These are phyloP conservation scores for Larix kaempferi DNA, from an alignment of 75 land plant species.

Conservation along the genomic window DNA sequence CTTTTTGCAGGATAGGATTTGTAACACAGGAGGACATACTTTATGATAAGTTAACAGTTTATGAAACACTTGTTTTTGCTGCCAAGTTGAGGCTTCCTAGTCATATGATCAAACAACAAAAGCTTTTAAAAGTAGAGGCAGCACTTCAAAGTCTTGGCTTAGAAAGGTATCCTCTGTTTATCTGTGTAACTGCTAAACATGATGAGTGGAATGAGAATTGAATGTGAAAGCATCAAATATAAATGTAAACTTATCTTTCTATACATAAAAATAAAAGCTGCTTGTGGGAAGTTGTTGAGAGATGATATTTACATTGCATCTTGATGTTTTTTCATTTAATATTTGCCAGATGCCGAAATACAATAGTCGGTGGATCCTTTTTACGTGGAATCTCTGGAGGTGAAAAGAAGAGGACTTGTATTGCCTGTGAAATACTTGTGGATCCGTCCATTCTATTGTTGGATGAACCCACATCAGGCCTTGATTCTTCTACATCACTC, in stretches of 20 bases:
- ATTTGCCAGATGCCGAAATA: slow-evolving; percentile 25
- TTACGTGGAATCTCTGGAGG: slow-evolving; percentile 48
- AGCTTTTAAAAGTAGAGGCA: slow-evolving; percentile 21
- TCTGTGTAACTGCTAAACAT: not conserved
- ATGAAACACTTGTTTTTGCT: slow-evolving; percentile 31
- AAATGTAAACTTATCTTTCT: no score
- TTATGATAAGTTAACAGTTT: slow-evolving; percentile 31
- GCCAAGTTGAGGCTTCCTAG: slow-evolving; percentile 39
- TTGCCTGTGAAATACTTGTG: slow-evolving; percentile 46
- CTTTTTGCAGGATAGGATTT: slow-evolving; percentile 33
- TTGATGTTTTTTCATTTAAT: slow-evolving; percentile 6
- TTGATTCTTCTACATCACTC: slow-evolving; percentile 48
- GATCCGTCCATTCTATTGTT: slow-evolving; percentile 43
- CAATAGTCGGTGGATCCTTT: slow-evolving; percentile 43
- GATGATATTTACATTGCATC: no score
- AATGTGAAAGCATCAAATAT: no score
- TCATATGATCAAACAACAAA: slow-evolving; percentile 18
- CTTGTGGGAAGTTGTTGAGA: no score
- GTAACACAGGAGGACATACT: slow-evolving; percentile 36
- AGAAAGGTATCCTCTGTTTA: slow-evolving; percentile 19
- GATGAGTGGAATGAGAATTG: not conserved
- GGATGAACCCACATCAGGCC: slow-evolving; percentile 56
- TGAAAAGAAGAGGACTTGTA: slow-evolving; percentile 45
- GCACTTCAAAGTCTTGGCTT: slow-evolving; percentile 32
- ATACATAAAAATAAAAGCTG: no score